Conservation (phyloP, 306 rosid genomes). For the Quercus gilva region DNA sequence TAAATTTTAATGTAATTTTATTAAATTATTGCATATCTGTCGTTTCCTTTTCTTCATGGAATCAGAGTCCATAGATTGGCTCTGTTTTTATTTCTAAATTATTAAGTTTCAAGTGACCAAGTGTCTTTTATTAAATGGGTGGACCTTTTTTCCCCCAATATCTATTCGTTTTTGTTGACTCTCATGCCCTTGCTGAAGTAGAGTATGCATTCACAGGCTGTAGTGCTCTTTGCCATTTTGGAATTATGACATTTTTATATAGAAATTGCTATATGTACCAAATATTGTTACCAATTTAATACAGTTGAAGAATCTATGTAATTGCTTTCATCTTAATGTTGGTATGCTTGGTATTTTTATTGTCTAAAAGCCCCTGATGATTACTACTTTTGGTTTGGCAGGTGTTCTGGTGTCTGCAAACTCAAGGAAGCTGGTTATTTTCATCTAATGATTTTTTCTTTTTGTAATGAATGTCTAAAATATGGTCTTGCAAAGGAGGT, state of each 20-base stretch:
- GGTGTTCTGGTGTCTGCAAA: conserved; percentile 26
- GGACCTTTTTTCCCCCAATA: not conserved
- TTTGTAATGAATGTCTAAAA: conserved; percentile 44
- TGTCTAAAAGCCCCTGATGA: not conserved
- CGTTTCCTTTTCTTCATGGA: too few relatives aligned
- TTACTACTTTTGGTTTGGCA: conserved; percentile 29
- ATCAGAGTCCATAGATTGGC: not conserved
- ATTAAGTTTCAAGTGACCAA: not conserved
- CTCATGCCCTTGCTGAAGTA: not conserved
- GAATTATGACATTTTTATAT: not conserved
- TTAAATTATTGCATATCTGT: too few relatives aligned
- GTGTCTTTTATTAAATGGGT: not conserved
- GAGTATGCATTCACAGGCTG: not conserved
- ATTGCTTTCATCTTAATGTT: not conserved
- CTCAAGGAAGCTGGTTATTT: conserved; percentile 26
- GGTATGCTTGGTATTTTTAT: not conserved
- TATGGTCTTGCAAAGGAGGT: conserved; percentile 52
- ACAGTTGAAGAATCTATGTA: not conserved
- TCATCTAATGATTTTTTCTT: conserved; percentile 47
- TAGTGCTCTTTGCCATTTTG: not conserved
- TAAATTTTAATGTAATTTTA: not conserved
- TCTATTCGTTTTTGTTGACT: not conserved
- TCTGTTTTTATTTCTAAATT: not conserved
- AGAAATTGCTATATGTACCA: not conserved
- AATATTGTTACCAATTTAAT: not conserved